Evolutionary conservation across 2,329 filamentous ascomycete species (phyloP).

Genomic region (Penicillium freii): DNA sequence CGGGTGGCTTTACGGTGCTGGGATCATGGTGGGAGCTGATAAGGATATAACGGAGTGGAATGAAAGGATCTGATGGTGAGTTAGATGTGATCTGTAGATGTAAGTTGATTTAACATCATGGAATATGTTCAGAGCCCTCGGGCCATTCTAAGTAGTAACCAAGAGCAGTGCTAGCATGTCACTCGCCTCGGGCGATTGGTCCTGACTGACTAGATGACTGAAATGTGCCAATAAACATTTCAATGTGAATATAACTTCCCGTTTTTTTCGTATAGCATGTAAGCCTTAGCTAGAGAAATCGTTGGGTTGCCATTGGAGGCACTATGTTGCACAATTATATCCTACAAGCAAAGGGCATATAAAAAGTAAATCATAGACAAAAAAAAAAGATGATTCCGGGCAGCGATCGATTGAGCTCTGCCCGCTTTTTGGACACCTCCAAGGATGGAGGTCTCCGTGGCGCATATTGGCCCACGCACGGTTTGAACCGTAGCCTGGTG

Average conservation of each 20-base stretch:
- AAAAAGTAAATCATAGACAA: not conserved
- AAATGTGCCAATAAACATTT: not conserved
- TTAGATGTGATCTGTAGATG: too few relatives aligned
- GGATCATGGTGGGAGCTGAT: too few relatives aligned
- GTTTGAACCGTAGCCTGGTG: not conserved
- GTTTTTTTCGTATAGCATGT: too few relatives aligned
- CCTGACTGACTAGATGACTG: not conserved
- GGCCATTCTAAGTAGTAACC: not conserved
- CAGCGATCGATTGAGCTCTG: not conserved
- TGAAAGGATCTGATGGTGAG: too few relatives aligned
- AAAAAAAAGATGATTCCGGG: not conserved
- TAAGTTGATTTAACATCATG: too few relatives aligned
- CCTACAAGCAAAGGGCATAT: not conserved
- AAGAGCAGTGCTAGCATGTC: not conserved
- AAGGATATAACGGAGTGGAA: too few relatives aligned
- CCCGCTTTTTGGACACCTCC: not conserved
- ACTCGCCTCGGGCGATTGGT: not conserved
- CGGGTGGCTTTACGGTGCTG: too few relatives aligned
- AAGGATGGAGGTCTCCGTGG: too few relatives aligned
- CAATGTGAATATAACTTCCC: not conserved
- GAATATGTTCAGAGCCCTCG: not conserved
- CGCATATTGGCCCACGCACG: too few relatives aligned
- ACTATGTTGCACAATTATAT: too few relatives aligned
- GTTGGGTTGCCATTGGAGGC: too few relatives aligned
- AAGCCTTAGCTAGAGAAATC: too few relatives aligned